Evolutionary conservation across 129 eudicot species (phyloP).

Genomic region (Helianthus tuberosus): DNA sequence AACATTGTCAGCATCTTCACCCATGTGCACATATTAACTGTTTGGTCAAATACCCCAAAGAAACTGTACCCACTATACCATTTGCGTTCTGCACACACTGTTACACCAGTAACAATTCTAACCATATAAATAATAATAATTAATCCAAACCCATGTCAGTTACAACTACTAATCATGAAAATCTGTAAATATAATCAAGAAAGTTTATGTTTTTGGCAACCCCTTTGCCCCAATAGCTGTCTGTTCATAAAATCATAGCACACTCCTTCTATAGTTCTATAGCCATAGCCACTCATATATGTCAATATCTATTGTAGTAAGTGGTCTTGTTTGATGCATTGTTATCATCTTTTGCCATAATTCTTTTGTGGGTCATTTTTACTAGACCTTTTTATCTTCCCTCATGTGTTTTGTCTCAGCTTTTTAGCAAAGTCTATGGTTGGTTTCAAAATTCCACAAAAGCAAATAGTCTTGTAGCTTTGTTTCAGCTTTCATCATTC

Average conservation of each 20-base stretch:
- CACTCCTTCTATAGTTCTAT: background rate
- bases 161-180: background rate
- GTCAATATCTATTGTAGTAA: slow-evolving; percentile 15
- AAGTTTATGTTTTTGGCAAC: slow-evolving; percentile 20
- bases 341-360: slow-evolving; percentile 10
- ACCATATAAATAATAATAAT: background rate
- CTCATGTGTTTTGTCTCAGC: slow-evolving; percentile 35
- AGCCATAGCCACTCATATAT: background rate
- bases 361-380: slow-evolving; percentile 39
- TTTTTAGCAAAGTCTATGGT: slow-evolving; percentile 25
- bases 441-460: slow-evolving; percentile 24
- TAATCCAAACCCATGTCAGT: background rate
- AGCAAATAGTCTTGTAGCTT: slow-evolving; percentile 25
- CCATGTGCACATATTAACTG: slow-evolving; percentile 59
- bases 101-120: background rate
- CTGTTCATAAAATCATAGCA: background rate
- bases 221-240: background rate
- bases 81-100: no score
- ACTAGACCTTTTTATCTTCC: slow-evolving; percentile 16
- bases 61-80: slow-evolving; percentile 12
- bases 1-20: slow-evolving; percentile 22
- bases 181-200: slow-evolving; percentile 4
- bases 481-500: background rate
- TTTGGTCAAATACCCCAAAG: slow-evolving; percentile 48
- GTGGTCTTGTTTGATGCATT: slow-evolving; percentile 32